Percentiles rank a stretch among this genome's conserved stretches.
Evolutionary conservation across 202 grass and related monocot species (phyloP).

Genomic region (Eragrostis tef): DNA sequence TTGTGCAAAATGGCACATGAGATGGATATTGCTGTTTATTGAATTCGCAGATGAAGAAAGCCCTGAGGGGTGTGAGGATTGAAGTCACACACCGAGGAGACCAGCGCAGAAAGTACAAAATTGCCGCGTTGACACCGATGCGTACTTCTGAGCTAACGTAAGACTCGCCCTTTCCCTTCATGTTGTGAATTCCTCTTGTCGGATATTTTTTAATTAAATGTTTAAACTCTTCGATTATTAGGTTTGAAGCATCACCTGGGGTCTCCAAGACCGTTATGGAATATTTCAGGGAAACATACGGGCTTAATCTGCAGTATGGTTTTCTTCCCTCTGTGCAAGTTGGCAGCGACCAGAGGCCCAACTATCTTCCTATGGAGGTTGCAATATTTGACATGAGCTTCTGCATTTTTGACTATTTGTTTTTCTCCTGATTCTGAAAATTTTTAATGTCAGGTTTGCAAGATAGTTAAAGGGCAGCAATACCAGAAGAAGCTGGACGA

Average conservation of each 20-base stretch:
- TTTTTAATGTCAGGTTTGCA: conserved; percentile 49
- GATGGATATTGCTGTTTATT: neutral
- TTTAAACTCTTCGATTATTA: conserved; percentile 32
- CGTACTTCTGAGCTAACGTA: conserved; percentile 49
- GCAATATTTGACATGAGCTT: conserved; percentile 21
- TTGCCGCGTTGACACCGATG: conserved; percentile 39
- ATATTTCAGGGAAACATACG: conserved; percentile 63
- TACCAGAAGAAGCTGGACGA: conserved; percentile 51
- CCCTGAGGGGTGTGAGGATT: conserved; percentile 58
- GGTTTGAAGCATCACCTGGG: conserved; percentile 44
- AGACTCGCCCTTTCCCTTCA: neutral
- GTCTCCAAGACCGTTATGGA: conserved; percentile 31
- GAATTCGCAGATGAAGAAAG: conserved; percentile 60
- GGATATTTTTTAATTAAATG: conserved; percentile 1
- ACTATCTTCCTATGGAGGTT: conserved; percentile 80
- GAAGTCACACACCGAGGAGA: conserved; percentile 62
- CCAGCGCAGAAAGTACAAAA: conserved; percentile 46
- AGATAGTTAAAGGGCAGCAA: conserved; percentile 46
- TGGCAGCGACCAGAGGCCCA: conserved; percentile 57
- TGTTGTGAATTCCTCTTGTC: neutral
- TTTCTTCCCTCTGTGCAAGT: conserved; percentile 66
- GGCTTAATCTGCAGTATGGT: conserved; percentile 35
- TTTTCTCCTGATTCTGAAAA: conserved; percentile 6
- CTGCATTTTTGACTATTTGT: neutral
- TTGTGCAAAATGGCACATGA: neutral